Conservation (phyloP, 345 rosid species). For the Leavenworthia alabamica region DNA sequence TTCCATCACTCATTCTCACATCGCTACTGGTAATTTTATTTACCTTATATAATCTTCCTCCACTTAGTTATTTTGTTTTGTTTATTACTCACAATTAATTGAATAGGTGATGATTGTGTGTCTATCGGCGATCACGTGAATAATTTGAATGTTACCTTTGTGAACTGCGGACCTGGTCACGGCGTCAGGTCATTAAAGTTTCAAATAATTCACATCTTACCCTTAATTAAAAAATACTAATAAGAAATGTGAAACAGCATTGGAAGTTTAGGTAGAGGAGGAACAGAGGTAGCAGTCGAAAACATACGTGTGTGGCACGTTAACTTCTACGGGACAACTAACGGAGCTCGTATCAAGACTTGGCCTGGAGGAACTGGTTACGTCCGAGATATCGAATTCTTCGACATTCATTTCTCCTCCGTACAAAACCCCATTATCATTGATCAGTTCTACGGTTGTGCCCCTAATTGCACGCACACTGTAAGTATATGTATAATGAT, state of each 20-base stretch:
- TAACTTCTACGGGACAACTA: slow-evolving; percentile 31
- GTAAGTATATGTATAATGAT: too few relatives aligned
- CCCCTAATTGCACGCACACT: neutral
- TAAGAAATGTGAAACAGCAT: slow-evolving; percentile 28
- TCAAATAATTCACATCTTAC: neutral
- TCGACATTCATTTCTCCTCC: slow-evolving; percentile 23
- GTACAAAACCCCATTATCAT: slow-evolving; percentile 44
- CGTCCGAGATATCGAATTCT: slow-evolving; percentile 39
- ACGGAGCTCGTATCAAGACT: slow-evolving; percentile 58
- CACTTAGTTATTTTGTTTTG: neutral
- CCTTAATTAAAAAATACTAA: neutral
- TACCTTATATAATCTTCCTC: neutral
- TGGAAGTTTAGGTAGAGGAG: slow-evolving; percentile 49
- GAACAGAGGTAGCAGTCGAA: slow-evolving; percentile 26
- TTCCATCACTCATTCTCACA: slow-evolving; percentile 13
- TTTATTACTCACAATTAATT: neutral
- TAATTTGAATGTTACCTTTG: slow-evolving; percentile 2
- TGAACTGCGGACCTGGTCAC: slow-evolving; percentile 36
- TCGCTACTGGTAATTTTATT: slow-evolving; percentile 23
- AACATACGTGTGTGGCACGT: slow-evolving; percentile 32
- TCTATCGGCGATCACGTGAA: slow-evolving; percentile 32
- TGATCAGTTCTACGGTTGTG: slow-evolving; percentile 40
- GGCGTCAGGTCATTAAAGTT: slow-evolving; percentile 30
- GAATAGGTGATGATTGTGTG: slow-evolving; percentile 55
- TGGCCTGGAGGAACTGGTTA: slow-evolving; percentile 50